phyloP scores from a whole-genome alignment of 805 yeast genomes.

The Ogataea kodamae region DNA sequence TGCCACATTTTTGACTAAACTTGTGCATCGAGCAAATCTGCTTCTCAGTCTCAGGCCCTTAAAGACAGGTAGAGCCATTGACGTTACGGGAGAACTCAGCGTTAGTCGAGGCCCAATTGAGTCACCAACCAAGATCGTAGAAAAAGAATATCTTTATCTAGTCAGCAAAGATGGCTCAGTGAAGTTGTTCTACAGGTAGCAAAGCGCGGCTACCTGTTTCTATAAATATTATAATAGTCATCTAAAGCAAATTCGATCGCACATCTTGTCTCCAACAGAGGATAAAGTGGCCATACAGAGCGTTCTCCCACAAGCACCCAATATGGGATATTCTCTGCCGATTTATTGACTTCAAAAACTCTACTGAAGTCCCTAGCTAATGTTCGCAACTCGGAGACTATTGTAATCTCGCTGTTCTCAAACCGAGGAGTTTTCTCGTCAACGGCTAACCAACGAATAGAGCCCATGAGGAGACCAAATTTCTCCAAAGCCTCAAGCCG shows the following conservation, averaged over 20 bases:
- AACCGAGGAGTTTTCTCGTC: slow-evolving; percentile 84
- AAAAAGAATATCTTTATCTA: slow-evolving; percentile 61
- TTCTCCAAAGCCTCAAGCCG: slow-evolving; percentile 76
- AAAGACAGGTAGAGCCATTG: slow-evolving; percentile 77
- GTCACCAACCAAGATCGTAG: slow-evolving; percentile 35
- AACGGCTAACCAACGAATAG: slow-evolving; percentile 70
- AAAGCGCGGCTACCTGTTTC: slow-evolving; percentile 17
- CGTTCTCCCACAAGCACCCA: slow-evolving; percentile 91
- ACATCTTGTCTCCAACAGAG: slow-evolving; percentile 82
- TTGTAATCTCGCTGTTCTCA: slow-evolving; percentile 74
- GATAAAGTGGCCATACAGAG: slow-evolving; percentile 89
- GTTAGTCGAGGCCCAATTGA: slow-evolving; percentile 53
- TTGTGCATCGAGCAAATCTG: slow-evolving; percentile 49
- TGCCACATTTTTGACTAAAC: slow-evolving; percentile 44
- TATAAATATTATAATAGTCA: slow-evolving; percentile 50
- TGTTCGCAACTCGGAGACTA: slow-evolving; percentile 81
- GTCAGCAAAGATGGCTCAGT: slow-evolving; percentile 52
- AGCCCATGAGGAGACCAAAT: slow-evolving; percentile 67
- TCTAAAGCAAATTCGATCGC: slow-evolving; percentile 87
- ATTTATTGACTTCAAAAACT: slow-evolving; percentile 71
- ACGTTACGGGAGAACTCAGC: slow-evolving; percentile 69
- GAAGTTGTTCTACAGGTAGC: slow-evolving; percentile 41
- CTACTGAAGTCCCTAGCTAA: slow-evolving; percentile 68
- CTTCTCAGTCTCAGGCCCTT: slow-evolving; percentile 62
- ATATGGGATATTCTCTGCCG: slow-evolving; percentile 71